phyloP scores from a whole-genome alignment of 1,284 basidiomycete genomes.

The Trametes versicolor region DNA sequence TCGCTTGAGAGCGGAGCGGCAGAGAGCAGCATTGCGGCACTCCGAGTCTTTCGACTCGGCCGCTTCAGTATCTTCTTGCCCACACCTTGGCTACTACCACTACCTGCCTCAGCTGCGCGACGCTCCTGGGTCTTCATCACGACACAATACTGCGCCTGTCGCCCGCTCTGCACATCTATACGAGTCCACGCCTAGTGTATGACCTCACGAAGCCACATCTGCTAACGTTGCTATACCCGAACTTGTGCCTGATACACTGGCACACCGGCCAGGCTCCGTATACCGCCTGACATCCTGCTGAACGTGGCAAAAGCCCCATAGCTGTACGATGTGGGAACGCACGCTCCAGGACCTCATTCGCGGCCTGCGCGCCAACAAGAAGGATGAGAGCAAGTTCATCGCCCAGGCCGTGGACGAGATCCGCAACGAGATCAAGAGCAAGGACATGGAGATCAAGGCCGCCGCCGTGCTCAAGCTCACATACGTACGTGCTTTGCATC shows the following conservation, averaged over 20 bases:
- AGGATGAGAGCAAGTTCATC: constrained; percentile 85
- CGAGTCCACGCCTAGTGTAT: not conserved
- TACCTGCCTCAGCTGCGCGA: not conserved
- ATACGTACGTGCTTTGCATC: constrained; percentile 75
- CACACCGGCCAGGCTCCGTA: not conserved
- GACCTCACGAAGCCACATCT: constrained; percentile 7
- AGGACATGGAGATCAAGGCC: constrained; percentile 98
- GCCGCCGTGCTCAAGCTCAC: constrained; percentile 96
- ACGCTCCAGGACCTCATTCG: constrained; percentile 93
- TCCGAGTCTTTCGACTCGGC: no score
- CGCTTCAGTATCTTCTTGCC: not conserved
- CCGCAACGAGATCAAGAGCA: constrained; percentile 88
- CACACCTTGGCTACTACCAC: not conserved
- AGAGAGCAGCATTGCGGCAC: no score
- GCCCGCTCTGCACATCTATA: no score
- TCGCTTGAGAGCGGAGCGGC: not conserved
- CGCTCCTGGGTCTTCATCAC: not conserved
- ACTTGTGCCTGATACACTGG: not conserved
- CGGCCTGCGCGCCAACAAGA: constrained; percentile 87
- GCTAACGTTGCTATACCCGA: not conserved
- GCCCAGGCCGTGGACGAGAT: constrained; percentile 89
- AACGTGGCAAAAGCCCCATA: not conserved
- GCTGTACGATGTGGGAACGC: constrained; percentile 86
- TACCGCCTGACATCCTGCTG: not conserved
- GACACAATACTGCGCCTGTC: no score